These are phyloP conservation scores for Aspergillus hancockii DNA, from an alignment of 495 filamentous ascomycete species.

Conservation along the genomic window DNA sequence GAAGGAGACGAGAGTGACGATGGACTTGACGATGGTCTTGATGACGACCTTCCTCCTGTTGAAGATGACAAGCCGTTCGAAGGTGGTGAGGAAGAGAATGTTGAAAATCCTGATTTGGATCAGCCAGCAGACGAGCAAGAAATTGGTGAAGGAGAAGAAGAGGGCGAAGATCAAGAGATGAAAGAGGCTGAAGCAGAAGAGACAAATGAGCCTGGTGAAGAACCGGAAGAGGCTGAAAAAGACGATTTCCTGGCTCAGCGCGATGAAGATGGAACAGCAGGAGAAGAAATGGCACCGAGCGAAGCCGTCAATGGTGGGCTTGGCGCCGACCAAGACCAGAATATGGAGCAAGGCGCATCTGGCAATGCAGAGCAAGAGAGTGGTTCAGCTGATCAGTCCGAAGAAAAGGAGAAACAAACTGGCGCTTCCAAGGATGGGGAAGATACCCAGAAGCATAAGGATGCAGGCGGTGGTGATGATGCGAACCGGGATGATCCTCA, in stretches of 20 bases:
- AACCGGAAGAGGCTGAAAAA: constrained; percentile 42
- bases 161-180: constrained; percentile 35
- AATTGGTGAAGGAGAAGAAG: constrained; percentile 29
- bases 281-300: constrained; percentile 51
- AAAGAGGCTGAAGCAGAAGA: constrained; percentile 53
- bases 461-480: constrained; percentile 44
- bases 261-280: constrained; percentile 44
- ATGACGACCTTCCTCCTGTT: constrained; percentile 64
- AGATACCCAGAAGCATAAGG: constrained; percentile 44
- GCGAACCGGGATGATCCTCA: constrained; percentile 53
- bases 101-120: constrained; percentile 39
- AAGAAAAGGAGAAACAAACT: constrained; percentile 43
- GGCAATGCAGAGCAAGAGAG: constrained; percentile 61
- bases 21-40: constrained; percentile 66
- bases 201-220: constrained; percentile 55
- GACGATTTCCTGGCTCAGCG: constrained; percentile 46
- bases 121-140: constrained; percentile 42
- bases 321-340: constrained; percentile 47
- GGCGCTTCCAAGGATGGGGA: constrained; percentile 46
- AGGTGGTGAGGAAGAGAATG: constrained; percentile 31
- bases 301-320: constrained; percentile 48
- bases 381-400: constrained; percentile 47
- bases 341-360: constrained; percentile 66
- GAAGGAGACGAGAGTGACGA: constrained; percentile 67
- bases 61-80: constrained; percentile 34